A percentile compares a stretch with the other conserved stretches of the same genome.
Conservation (phyloP, 177 flowering plant genomes). For the Vitis hybrid region DNA sequence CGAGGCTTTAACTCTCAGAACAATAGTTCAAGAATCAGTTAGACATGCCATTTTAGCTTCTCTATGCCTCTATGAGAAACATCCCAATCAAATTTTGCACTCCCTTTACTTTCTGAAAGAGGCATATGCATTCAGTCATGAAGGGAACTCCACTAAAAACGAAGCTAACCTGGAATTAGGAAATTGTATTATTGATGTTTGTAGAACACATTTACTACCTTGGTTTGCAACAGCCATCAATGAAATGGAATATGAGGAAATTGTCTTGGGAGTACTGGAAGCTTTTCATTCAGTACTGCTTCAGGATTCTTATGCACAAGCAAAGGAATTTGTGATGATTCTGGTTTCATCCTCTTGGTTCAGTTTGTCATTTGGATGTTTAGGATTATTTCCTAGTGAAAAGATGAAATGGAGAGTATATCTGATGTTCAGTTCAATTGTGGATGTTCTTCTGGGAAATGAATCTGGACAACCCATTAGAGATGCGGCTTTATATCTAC, state of each 20-base stretch:
- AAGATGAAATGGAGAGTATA: constrained; percentile 75
- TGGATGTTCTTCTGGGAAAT: constrained; percentile 56
- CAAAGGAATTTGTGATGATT: constrained; percentile 40
- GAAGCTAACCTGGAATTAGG: constrained; percentile 26
- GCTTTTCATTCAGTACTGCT: constrained; percentile 65
- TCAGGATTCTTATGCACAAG: constrained; percentile 40
- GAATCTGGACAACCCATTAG: constrained; percentile 67
- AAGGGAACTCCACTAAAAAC: constrained; percentile 20
- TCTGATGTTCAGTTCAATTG: constrained; percentile 63
- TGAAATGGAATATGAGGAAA: constrained; percentile 62
- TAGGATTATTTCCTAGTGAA: constrained; percentile 76
- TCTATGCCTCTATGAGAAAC: constrained; percentile 26
- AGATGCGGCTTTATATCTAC: constrained; percentile 67
- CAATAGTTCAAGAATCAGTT: constrained; percentile 48
- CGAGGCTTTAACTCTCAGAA: constrained; percentile 37
- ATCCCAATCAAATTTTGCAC: constrained; percentile 52
- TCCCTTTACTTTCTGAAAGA: constrained; percentile 76
- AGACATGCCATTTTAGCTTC: constrained; percentile 55
- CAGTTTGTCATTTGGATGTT: constrained; percentile 70
- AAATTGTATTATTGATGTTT: constrained; percentile 43
- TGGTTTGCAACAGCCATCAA: constrained; percentile 48
- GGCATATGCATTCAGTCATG: constrained; percentile 49
- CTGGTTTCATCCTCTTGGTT: constrained; percentile 76
- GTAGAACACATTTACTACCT: constrained; percentile 60
- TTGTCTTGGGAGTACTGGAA: constrained; percentile 68